Evolutionary conservation across 1,139 yeast genomes (phyloP).

Genomic region (Magnusiomyces ingens): DNA sequence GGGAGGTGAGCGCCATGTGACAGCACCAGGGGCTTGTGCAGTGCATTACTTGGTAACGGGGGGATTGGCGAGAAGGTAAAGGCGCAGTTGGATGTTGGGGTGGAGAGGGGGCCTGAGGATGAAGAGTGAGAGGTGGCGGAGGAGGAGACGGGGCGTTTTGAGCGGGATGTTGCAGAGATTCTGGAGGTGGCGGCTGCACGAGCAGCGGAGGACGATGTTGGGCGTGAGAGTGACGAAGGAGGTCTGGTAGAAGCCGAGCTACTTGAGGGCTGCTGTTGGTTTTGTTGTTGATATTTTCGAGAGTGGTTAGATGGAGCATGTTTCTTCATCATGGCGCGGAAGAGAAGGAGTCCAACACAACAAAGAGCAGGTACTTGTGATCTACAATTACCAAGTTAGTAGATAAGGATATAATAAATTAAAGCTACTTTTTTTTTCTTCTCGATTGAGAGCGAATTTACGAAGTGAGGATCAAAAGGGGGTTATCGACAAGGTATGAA

Average conservation of each 20-base stretch:
- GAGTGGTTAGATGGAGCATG: background rate
- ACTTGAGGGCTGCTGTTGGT: background rate
- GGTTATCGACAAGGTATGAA: too few relatives aligned
- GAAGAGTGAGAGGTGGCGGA: too few relatives aligned
- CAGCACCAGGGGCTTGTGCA: background rate
- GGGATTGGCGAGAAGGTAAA: too few relatives aligned
- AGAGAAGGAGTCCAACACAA: background rate
- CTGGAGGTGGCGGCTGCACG: background rate
- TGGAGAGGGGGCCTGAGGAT: too few relatives aligned
- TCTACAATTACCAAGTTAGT: background rate
- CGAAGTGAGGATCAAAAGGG: too few relatives aligned
- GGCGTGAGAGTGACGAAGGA: background rate
- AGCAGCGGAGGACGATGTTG: slow-evolving; percentile 4
- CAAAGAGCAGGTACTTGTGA: slow-evolving; percentile 1
- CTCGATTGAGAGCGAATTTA: too few relatives aligned
- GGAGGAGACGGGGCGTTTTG: too few relatives aligned
- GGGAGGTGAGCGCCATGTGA: background rate
- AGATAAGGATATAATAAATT: background rate
- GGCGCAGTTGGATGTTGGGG: too few relatives aligned
- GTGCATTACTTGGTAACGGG: too few relatives aligned
- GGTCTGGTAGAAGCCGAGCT: background rate
- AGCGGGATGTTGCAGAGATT: background rate
- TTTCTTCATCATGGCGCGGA: background rate
- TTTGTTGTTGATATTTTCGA: background rate
- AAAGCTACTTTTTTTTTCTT: background rate